Evolutionary conservation across 768 basidiomycete species (phyloP), one percentile per base, ranked within the genome.

Genomic region (Amanita molliuscula): DNA sequence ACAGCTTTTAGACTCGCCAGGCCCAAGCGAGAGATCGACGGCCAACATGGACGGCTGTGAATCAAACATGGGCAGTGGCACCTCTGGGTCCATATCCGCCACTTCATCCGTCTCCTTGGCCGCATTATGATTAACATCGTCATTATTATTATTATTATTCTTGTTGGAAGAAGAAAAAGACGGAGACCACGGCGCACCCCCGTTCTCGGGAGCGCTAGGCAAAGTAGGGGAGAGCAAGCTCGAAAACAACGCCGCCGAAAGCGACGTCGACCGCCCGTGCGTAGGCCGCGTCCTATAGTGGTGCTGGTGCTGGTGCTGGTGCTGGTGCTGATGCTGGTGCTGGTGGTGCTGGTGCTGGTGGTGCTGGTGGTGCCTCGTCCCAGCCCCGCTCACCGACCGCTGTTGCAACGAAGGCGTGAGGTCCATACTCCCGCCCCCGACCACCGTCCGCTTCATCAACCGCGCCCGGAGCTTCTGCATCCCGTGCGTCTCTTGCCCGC

Each of bases 1-100:
- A 94, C 92, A 96, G 54, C 76, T 86, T 53, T 81, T 76, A 29
- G 79, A 84, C 64, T 94, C 85, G 3, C 93, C 92, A n/a, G 91
- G 89, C 3, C 67, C 73, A 15, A 99, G 71, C 4, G 71, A 66
- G 26, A 97, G 61, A 64, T 98, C 96, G 0, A 99, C 89, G 0
- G 87, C 92, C 8, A 98, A 70, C 78, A 98, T 86, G 28, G 85
- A 78, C 8, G 88, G 86, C 51, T 85, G 84, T 0, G 86, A 81
- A 54, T 93, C 84, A 21, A 95, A 82, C 0, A 89, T 92, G 0
- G 95, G 93, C 15, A 98, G 62, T 0, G 82, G 83, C 3, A 64
- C 62, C 29, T 84, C 83, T 0, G 78, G 75, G 51, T 81, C 77
- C n/a, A 80, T 60, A 31, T 31, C 31, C 13, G 23, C 23, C 13